Base-by-base conservation (phyloP, 2,329 filamentous ascomycete genomes). In the Decorospora gaudefroyi region DNA sequence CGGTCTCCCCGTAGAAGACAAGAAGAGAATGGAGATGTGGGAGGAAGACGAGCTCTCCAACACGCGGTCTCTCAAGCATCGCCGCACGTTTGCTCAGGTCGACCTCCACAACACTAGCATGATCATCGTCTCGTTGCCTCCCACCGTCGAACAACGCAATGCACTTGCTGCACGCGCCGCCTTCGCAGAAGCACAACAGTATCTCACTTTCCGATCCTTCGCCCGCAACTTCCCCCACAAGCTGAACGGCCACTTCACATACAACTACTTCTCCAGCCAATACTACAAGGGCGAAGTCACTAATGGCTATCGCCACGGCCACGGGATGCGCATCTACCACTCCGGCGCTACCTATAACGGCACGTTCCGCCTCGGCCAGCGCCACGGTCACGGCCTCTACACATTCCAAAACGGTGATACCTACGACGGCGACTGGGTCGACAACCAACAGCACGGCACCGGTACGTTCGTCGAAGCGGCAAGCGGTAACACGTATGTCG, bases 331-430 rank as follows among this genome's bases (percentile, higher is more conserved):
- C 51, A 78, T 83, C 53, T 74, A 78, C 49, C 72, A 77, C 49
- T 74, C 73, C 17, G 81, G 79, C 32, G 76, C 80, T 39, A 76
- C 74, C 16, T 85, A 85, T 62, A 70, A 67, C 11, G 82, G 82
- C 12, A 66, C 73, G 4, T 83, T 84, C 61, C 67, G 74, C 37
- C 70, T 79, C 22, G 75, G 74, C 31, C 68, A 75, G 39, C 78
- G 78, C 40, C 75, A 81, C 26, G 82, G 82, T 13, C 71, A 76
- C 37, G 82, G 82, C 36, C 72, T 72, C 9, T 80, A 84, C 73
- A 78, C 75, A 4, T 84, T 82, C 62, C 75, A 78, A 17, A 82
- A 95, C 69, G 83, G 82, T 49, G 83, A 83, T 38, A 79, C 86
- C 46, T 83, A 78, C 56, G 69, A 71, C 12, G 75, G 76, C 28